Evolutionary conservation across 495 filamentous ascomycete genomes (phyloP).

Genomic region (Letharia columbiana): DNA sequence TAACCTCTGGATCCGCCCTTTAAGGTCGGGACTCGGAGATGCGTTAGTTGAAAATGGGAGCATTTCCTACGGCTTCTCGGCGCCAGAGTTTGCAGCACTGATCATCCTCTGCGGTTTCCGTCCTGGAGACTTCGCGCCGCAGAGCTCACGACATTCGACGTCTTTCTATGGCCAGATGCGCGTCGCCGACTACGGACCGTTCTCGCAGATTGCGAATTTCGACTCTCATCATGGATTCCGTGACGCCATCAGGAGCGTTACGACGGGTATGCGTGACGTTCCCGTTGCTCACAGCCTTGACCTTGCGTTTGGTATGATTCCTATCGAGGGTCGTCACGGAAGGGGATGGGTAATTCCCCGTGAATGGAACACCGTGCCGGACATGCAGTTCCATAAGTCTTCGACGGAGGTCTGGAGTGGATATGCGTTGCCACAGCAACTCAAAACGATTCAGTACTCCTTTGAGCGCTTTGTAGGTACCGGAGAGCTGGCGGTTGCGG

Average conservation of each 20-base stretch:
- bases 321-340: neutral
- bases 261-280: neutral
- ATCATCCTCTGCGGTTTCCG: constrained; percentile 2
- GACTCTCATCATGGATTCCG: constrained; percentile 5
- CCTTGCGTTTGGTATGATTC: constrained; percentile 3
- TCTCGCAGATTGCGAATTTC: constrained; percentile 7
- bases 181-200: neutral
- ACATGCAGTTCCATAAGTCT: neutral
- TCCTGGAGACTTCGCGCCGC: neutral
- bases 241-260: neutral
- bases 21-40: neutral
- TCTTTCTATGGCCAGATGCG: neutral
- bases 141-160: neutral
- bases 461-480: neutral
- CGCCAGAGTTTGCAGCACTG: constrained; percentile 8
- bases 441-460: neutral
- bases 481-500: neutral
- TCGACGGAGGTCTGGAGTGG: neutral
- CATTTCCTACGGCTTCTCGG: constrained; percentile 6
- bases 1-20: neutral
- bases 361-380: neutral
- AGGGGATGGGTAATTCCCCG: neutral
- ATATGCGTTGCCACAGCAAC: neutral
- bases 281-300: constrained; percentile 4
- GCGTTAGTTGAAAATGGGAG: constrained; percentile 3